Evolutionary conservation across 2,329 filamentous ascomycete species (phyloP).

Genomic region (Cephalotrichum gorgonifer): DNA sequence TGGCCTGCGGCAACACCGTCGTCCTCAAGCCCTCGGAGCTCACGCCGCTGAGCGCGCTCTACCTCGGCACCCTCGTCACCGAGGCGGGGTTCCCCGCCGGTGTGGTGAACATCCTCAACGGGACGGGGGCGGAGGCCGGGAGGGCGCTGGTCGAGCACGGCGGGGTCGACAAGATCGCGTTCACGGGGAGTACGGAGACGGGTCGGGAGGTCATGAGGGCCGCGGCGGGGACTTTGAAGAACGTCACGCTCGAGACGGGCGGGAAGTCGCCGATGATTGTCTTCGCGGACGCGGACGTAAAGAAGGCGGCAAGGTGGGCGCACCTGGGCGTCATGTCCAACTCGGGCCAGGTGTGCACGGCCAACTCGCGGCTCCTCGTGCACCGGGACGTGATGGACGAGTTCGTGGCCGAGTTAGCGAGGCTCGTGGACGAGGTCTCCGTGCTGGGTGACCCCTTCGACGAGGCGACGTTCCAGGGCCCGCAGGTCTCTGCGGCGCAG

Average conservation of each 20-base stretch:
- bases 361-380: slow-evolving; percentile 48
- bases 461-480: slow-evolving; percentile 55
- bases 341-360: slow-evolving; percentile 50
- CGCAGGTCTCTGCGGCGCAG: slow-evolving; percentile 55
- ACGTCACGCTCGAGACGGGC: slow-evolving; percentile 49
- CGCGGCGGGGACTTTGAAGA: slow-evolving; percentile 49
- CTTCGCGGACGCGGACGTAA: slow-evolving; percentile 50
- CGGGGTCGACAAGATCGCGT: slow-evolving; percentile 60
- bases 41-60: slow-evolving; percentile 48
- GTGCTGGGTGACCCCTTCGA: slow-evolving; percentile 56
- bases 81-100: slow-evolving; percentile 64
- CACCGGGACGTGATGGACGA: slow-evolving; percentile 46
- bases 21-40: slow-evolving; percentile 51
- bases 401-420: slow-evolving; percentile 53
- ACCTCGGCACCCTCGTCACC: slow-evolving; percentile 52
- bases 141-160: slow-evolving; percentile 53
- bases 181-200: slow-evolving; percentile 60
- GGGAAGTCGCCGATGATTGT: slow-evolving; percentile 51
- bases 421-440: slow-evolving; percentile 40
- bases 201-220: slow-evolving; percentile 61
- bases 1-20: slow-evolving; percentile 48
- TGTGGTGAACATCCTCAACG: slow-evolving; percentile 63
- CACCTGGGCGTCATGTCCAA: slow-evolving; percentile 38
- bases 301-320: slow-evolving; percentile 48
- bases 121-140: slow-evolving; percentile 52